A percentile compares a stretch with the other conserved stretches of the same genome.
These are phyloP conservation scores for Coemansia sp. DNA, from an alignment of 192 early-diverging fungal species.

Conservation along the genomic window DNA sequence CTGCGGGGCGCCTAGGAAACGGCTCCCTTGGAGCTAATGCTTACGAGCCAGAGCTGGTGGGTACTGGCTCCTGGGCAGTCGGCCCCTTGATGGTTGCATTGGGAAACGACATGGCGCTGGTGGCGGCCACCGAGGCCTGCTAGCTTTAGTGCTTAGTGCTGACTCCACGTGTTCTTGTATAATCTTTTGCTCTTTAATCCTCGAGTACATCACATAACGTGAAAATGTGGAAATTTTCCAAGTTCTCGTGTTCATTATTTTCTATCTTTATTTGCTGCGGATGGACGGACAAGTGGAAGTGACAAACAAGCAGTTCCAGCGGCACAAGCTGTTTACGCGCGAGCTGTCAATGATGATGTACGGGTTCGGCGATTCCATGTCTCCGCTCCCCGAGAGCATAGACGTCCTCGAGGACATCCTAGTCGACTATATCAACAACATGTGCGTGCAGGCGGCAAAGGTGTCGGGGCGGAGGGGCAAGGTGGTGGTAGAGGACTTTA, in stretches of 20 bases:
- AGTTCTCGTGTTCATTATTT: no score
- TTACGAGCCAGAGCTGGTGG: slow-evolving; percentile 16
- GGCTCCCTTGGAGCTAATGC: slow-evolving; percentile 11
- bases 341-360: slow-evolving; percentile 53
- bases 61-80: slow-evolving; percentile 4
- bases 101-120: slow-evolving; percentile 48
- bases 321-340: slow-evolving; percentile 46
- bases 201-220: no score
- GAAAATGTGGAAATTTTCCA: no score
- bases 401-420: slow-evolving; percentile 55
- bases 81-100: slow-evolving; percentile 30
- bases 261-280: not conserved
- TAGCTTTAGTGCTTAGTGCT: no score
- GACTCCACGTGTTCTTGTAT: not conserved
- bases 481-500: slow-evolving; percentile 49
- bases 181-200: not conserved
- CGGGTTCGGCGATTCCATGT: slow-evolving; percentile 44
- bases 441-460: slow-evolving; percentile 46
- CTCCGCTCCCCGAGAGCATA: slow-evolving; percentile 40
- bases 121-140: no score
- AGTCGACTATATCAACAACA: slow-evolving; percentile 51
- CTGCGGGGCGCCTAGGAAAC: slow-evolving; percentile 32
- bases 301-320: slow-evolving; percentile 50
- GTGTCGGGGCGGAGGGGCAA: slow-evolving; percentile 25
- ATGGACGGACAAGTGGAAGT: slow-evolving; percentile 49